Base-by-base conservation (phyloP, 306 rosid species). In the Prosopis cineraria region DNA sequence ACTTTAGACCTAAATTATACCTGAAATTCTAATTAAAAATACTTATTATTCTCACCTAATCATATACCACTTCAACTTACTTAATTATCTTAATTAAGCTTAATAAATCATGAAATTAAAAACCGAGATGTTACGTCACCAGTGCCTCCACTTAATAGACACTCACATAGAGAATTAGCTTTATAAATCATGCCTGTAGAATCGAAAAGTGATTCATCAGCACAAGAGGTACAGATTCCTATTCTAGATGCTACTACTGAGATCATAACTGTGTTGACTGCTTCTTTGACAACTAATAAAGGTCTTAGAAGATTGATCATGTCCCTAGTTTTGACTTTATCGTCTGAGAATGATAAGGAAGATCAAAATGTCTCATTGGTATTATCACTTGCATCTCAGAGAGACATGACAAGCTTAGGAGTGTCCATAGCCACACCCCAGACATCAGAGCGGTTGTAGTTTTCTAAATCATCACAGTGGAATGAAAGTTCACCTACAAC, bases 141-240 rank as follows among this genome's bases (percentile, higher is more conserved):
- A 59, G 81, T 84, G 74, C 84, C 82, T 72, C 72, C 85, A 56
- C 80, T 86, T 25, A 84, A 76, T 19, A 80, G 87, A 82, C 89
- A 84, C 33, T 85, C 86, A 50, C 81, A 83, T 6, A 64, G 72
- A 74, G 88, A 82, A 50, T 63, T 83, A 60, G 68, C 52, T 55
- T 78, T 85, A 70, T 82, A 58, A 52, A 52, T 81, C 34, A 64
- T 79, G 73, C 77, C 76, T 80, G 22, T 83, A 39, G 80, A 82
- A 55, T 85, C 87, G 7, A 87, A 84, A 69, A 81, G 84, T 79
- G 84, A 86, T 70, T 90, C 91, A 37, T 86, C 84, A 56, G 68
- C 79, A 58, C 65, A 52, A 33, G 73, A 81, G 10, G 76, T 72
- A 74, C 72, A 71, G 14, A 53, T 82, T 64, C 44, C 77, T 6